A percentile compares a stretch with the other conserved stretches of the same genome.
phyloP scores from a whole-genome alignment of 176 grass and related monocot genomes.

The Bromus sterilis region DNA sequence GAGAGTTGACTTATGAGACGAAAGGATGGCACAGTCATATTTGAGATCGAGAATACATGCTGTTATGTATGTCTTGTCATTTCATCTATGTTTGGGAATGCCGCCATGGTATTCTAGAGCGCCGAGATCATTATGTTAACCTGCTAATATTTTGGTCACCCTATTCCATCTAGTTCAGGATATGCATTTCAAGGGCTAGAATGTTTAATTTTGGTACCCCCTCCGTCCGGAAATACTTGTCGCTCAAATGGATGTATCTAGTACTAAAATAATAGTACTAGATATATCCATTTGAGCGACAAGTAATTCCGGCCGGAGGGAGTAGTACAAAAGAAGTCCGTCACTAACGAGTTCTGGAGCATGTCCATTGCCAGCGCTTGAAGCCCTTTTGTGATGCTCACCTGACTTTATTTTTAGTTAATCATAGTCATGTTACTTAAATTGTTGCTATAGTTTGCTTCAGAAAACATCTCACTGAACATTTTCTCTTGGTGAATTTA shows the following conservation, averaged over 20 bases:
- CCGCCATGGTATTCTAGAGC: background rate
- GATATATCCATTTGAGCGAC: too few species aligned
- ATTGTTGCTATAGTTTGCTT: background rate
- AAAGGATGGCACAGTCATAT: background rate
- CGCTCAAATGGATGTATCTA: too few species aligned
- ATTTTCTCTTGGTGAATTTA: constrained; percentile 6
- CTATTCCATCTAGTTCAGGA: background rate
- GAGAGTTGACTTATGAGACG: background rate
- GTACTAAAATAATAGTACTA: too few species aligned
- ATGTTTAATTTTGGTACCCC: background rate
- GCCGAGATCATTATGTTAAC: background rate
- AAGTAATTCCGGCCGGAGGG: too few species aligned
- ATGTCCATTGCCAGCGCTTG: background rate
- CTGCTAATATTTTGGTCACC: background rate
- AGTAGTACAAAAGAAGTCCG: background rate
- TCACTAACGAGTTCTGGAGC: background rate
- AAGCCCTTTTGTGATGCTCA: background rate
- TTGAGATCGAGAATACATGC: background rate
- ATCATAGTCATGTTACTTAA: background rate
- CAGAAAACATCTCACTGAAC: background rate
- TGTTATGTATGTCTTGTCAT: background rate
- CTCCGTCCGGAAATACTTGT: too few species aligned
- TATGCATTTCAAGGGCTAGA: background rate
- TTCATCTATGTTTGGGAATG: background rate
- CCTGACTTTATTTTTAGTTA: constrained; percentile 1